Base-by-base conservation (phyloP, 164 flowering plant species). In the Vitis labrusca region DNA sequence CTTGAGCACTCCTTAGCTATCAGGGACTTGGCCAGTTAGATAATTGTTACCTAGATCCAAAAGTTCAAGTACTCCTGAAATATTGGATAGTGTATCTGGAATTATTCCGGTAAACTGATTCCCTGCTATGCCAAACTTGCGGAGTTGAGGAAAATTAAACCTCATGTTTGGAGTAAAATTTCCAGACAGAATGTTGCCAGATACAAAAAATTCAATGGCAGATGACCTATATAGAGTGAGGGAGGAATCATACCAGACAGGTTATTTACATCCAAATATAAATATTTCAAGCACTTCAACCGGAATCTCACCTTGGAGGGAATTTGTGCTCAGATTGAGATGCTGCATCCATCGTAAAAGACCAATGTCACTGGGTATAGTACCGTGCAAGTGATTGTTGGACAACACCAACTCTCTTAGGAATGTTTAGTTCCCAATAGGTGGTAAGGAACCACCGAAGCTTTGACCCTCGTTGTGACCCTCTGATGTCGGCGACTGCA, bases 161-260 rank as follows among this genome's bases (percentile, higher is more conserved):
- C 82, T 79, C 2, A 84, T 11, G 9, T 68, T 48, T 0, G 60
- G 16, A 12, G 37, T 11, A 78, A 17, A 9, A 9, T 2, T 19
- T 19, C 19, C 19, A 19, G 19, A 19, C 19, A 82, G 81, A 53
- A 82, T 71, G 50, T 11, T 61, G 0, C 87, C 87, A 0, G 49
- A 10, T 1, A 84, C 23, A 19, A 1, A 19, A 19, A 19, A 19
- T 5, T 0, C 0, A 3, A 3, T 29, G 0, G 79, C 50, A 0
- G 56, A 61, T 19, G 85, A 79, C 17, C 79, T 16, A 32, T 79
- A 66, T 52, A 81, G 11, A 81, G 3, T 0, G 76, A 58, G 4
- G 56, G 27, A 50, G 86, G 86, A 29, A 79, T 19, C 11, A 27
- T 51, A 58, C 86, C 82, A 6, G 71, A 66, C 0, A 79, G 23